These are phyloP conservation scores for Pleurotus tuber-regium DNA, from an alignment of 768 basidiomycete genomes.

Conservation along the genomic window DNA sequence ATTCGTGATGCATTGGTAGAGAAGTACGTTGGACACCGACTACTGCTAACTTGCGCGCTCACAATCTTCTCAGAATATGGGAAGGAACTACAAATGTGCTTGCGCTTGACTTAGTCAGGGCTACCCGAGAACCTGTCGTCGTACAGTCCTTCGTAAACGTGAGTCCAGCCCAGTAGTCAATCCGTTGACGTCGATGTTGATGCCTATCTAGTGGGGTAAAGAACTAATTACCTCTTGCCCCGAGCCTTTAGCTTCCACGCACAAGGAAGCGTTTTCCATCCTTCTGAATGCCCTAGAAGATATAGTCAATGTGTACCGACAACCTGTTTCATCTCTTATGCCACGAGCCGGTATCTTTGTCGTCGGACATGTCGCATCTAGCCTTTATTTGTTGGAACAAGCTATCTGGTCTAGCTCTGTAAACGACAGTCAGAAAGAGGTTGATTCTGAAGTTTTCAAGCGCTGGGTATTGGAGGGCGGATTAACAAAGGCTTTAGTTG, in stretches of 20 bases:
- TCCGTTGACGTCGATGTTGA: not conserved
- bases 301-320: slow-evolving; percentile 37
- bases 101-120: slow-evolving; percentile 62
- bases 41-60: not conserved
- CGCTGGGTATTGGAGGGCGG: slow-evolving; percentile 50
- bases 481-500: slow-evolving; percentile 33
- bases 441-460: slow-evolving; percentile 50
- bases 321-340: slow-evolving; percentile 43
- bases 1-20: slow-evolving; percentile 74
- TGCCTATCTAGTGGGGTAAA: slow-evolving; percentile 48
- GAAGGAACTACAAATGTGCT: slow-evolving; percentile 74
- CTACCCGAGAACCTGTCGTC: slow-evolving; percentile 41
- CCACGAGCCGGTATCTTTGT: slow-evolving; percentile 59
- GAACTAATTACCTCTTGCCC: slow-evolving; percentile 42
- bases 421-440: slow-evolving; percentile 23
- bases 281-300: slow-evolving; percentile 38
- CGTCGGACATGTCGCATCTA: slow-evolving; percentile 52
- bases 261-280: slow-evolving; percentile 28
- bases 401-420: slow-evolving; percentile 52
- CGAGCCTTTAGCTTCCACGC: slow-evolving; percentile 20
- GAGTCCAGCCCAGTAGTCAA: slow-evolving; percentile 17
- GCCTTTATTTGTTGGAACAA: slow-evolving; percentile 64
- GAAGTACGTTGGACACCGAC: slow-evolving; percentile 34
- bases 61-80: slow-evolving; percentile 58
- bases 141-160: slow-evolving; percentile 51